These are phyloP conservation scores for Rhipidocladum racemiflorum DNA, from an alignment of 176 grass and related monocot genomes.

Conservation along the genomic window DNA sequence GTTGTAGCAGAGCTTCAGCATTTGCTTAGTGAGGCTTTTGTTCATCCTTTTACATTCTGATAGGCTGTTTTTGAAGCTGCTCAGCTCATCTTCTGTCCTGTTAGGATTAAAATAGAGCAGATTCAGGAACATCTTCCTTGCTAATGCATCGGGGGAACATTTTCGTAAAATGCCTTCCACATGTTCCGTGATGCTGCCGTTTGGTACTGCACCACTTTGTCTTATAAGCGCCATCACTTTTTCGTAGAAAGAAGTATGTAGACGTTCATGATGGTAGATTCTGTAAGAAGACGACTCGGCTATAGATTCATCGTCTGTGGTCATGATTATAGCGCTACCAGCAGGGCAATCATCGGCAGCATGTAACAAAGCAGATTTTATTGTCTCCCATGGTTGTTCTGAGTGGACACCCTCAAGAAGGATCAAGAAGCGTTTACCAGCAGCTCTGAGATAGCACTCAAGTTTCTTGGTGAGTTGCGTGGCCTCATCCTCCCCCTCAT, in stretches of 20 bases:
- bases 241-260: background rate
- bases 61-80: fast-evolving
- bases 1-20: slow-evolving; percentile 6
- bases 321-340: too few relatives aligned
- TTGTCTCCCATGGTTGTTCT: fast-evolving
- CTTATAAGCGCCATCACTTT: too few relatives aligned
- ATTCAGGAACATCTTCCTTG: background rate
- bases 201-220: too few relatives aligned
- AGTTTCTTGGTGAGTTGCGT: too few relatives aligned
- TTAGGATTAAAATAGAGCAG: background rate
- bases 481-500: too few relatives aligned
- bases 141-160: background rate
- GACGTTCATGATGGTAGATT: too few relatives aligned
- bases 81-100: background rate
- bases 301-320: too few relatives aligned
- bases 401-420: background rate
- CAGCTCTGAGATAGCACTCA: too few relatives aligned
- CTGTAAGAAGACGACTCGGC: too few relatives aligned
- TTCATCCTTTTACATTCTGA: background rate
- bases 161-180: fast-evolving
- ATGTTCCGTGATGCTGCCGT: too few relatives aligned
- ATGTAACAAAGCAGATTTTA: background rate
- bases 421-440: background rate
- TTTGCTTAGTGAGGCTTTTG: background rate
- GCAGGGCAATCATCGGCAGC: too few relatives aligned